Percentiles rank a stretch among this genome's conserved stretches.
Conservation (phyloP, 805 yeast species). For the Yamadazyma paraphyllophila region DNA sequence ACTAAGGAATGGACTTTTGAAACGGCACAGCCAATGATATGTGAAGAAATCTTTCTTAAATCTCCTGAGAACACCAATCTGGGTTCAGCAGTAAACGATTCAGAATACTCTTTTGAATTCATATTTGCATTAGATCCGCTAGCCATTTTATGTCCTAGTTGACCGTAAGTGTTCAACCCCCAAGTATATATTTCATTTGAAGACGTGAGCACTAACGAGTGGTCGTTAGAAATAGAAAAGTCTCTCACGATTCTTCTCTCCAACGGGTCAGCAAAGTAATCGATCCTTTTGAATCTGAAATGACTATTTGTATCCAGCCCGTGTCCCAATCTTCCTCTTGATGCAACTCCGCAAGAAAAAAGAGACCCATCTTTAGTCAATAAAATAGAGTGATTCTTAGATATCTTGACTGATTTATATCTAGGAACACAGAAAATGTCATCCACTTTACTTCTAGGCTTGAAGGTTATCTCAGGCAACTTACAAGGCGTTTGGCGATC, state of each 20-base stretch:
- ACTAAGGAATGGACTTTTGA: conserved; percentile 72
- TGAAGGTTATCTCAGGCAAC: conserved; percentile 28
- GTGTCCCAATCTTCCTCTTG: conserved; percentile 71
- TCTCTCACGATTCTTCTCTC: conserved; percentile 22
- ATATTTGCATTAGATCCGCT: conserved; percentile 11
- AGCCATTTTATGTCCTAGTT: conserved; percentile 49
- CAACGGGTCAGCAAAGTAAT: conserved; percentile 25
- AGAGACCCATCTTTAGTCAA: conserved; percentile 56
- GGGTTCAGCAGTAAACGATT: conserved; percentile 38
- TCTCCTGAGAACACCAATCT: conserved; percentile 41
- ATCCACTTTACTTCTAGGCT: conserved; percentile 1
- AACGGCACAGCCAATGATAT: conserved; percentile 49
- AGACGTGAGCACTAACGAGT: conserved; percentile 56
- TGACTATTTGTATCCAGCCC: conserved; percentile 34
- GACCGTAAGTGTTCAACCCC: conserved; percentile 74
- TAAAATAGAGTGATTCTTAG: conserved; percentile 65
- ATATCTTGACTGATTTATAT: conserved; percentile 47
- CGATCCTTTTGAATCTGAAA: conserved; percentile 44
- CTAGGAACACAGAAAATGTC: conserved; percentile 35
- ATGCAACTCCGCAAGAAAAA: conserved; percentile 63
- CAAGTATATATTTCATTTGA: conserved; percentile 63
- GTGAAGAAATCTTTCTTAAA: conserved; percentile 28
- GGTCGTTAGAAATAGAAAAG: conserved; percentile 62
- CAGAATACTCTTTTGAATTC: conserved; percentile 22
- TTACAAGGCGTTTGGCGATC: conserved; percentile 42